Evolutionary conservation across 768 basidiomycete species (phyloP), one percentile per base, ranked within the genome.

Genomic region (Mycena leptocephala): DNA sequence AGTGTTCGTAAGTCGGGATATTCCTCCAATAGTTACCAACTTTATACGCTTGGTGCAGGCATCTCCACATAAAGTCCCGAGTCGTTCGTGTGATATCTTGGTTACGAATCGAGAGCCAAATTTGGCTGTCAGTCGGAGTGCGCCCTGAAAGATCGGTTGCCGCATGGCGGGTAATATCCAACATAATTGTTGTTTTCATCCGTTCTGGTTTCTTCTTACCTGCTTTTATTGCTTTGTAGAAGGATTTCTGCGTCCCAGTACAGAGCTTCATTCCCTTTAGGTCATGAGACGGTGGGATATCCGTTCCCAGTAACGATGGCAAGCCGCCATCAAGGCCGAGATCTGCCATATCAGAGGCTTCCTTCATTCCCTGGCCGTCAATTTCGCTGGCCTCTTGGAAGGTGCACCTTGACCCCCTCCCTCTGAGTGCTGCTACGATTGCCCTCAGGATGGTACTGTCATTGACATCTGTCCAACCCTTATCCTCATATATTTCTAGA

Each of bases 11-110:
- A 0, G 37, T 67, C 2, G 65, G 65, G 7, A 75, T 75, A 30
- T 75, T 62, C 6, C 32, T 48, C 74, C 74, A 75, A 59, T 75
- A 53, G 1, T 30, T 43, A 8, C 72, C 72, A 3, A 65, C 30
- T 22, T 73, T 73, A 26, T 66, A 59, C 11, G 13, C 53, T 32
- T 70, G 37, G n/a, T 70, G 69, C 13, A 70, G 3, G n/a, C 35
- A 43, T 51, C 35, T 72, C 61, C 59, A 72, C 48, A 64, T 10
- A 33, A 72, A 72, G 18, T 46, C 48, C 28, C 63, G 10, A 0
- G 63, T 74, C 0, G 43, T 66, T 48, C 65, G 14, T 9, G 64
- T 46, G 2, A 74, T 56, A n/a, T 74, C 72, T 8, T 1, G 37
- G 39, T 74, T 37, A 2, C 39, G 10, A 5, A 65, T 9, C 5